Conservation (phyloP, 2,329 filamentous ascomycete species). For the Colletotrichum sp. region DNA sequence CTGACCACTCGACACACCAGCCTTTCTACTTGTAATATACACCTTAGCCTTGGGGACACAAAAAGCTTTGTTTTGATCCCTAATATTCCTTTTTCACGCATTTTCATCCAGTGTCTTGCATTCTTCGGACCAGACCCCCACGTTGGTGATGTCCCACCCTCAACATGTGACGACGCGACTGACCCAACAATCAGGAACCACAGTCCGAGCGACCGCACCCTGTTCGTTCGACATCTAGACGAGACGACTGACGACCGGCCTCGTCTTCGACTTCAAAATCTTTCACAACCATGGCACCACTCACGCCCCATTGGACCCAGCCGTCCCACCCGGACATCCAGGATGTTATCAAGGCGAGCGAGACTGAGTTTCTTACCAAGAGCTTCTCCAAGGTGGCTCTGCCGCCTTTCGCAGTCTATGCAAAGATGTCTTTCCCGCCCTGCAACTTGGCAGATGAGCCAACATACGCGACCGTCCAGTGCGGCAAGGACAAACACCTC, state of each 20-base stretch:
- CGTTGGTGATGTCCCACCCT: background rate
- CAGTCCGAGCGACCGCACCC: background rate
- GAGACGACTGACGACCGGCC: background rate
- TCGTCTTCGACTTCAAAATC: background rate
- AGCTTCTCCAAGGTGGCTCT: conserved; percentile 61
- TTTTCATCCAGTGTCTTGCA: background rate
- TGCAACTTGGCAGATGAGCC: conserved; percentile 59
- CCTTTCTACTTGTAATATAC: background rate
- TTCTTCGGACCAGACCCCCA: background rate
- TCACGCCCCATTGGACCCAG: conserved; percentile 63
- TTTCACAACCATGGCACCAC: conserved; percentile 52
- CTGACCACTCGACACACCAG: background rate
- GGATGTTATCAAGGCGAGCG: conserved; percentile 56
- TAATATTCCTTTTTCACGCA: background rate
- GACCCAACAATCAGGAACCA: background rate
- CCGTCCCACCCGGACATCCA: conserved; percentile 66
- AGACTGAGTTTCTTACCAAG: conserved; percentile 63
- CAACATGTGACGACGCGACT: conserved; percentile 8
- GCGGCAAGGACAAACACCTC: conserved; percentile 59
- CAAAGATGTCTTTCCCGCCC: conserved; percentile 69
- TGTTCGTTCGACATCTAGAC: background rate
- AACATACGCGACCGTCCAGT: conserved; percentile 70
- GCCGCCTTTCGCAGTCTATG: conserved; percentile 68
- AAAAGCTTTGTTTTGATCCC: background rate
- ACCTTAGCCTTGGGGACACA: background rate